Evolutionary conservation across 768 basidiomycete genomes (phyloP).

Genomic region (Flagelloscypha sp.): DNA sequence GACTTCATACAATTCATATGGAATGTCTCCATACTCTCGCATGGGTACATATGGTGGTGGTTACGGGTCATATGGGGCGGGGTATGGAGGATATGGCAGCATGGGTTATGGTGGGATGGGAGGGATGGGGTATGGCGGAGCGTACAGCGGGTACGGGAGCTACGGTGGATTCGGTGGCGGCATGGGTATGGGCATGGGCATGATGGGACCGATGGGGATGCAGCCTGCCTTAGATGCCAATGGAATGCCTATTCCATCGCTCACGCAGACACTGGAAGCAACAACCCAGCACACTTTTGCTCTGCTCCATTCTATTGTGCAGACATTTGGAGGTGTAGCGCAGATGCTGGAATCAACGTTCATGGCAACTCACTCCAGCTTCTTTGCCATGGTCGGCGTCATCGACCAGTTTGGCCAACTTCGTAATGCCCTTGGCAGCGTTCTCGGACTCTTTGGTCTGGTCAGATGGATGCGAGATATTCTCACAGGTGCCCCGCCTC

Average conservation of each 20-base stretch:
- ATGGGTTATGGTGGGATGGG: slow-evolving; percentile 39
- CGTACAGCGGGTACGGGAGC: slow-evolving; percentile 31
- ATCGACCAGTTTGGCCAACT: slow-evolving; percentile 91
- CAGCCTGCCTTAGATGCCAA: slow-evolving; percentile 29
- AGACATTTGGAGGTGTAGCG: slow-evolving; percentile 88
- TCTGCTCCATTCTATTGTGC: slow-evolving; percentile 89
- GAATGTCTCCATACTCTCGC: slow-evolving; percentile 35
- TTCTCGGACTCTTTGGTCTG: slow-evolving; percentile 86
- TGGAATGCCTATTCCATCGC: slow-evolving; percentile 46
- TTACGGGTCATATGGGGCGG: slow-evolving; percentile 15
- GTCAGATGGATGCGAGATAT: slow-evolving; percentile 76
- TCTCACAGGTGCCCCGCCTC: slow-evolving; percentile 31
- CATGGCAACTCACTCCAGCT: slow-evolving; percentile 92
- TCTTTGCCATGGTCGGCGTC: slow-evolving; percentile 95
- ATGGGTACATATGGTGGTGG: slow-evolving; percentile 26
- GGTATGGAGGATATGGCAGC: slow-evolving; percentile 35
- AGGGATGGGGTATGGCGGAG: slow-evolving; percentile 23
- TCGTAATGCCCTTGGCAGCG: slow-evolving; percentile 87
- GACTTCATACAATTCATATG: slow-evolving; percentile 20
- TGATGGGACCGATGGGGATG: slow-evolving; percentile 26
- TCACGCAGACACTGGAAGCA: slow-evolving; percentile 81
- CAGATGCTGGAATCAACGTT: slow-evolving; percentile 98
- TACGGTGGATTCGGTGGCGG: slow-evolving; percentile 23
- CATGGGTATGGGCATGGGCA: slow-evolving; percentile 31
- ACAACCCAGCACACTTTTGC: slow-evolving; percentile 91